These are phyloP conservation scores for Eucalyptus sp. DNA, from an alignment of 345 rosid genomes.

Conservation along the genomic window DNA sequence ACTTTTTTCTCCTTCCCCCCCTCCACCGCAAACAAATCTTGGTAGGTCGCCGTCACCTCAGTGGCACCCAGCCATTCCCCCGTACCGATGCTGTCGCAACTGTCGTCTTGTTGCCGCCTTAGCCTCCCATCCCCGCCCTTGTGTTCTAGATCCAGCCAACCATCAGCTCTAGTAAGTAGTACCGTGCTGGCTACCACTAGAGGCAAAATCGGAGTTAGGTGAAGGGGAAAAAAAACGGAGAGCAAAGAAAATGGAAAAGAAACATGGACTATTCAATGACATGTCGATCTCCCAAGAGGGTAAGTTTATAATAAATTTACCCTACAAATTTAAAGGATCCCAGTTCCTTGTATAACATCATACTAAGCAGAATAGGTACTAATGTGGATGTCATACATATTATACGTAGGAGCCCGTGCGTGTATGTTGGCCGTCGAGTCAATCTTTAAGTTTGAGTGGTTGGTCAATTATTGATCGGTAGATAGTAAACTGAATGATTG, in stretches of 20 bases:
- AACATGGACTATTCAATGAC: background rate
- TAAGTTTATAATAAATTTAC: background rate
- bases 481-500: constrained; percentile 1
- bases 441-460: background rate
- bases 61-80: background rate
- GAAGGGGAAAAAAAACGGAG: background rate
- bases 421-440: background rate
- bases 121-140: background rate
- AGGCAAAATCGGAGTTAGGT: background rate
- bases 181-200: background rate
- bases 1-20: background rate
- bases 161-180: background rate
- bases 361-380: background rate
- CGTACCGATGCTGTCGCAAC: background rate
- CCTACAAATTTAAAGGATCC: background rate
- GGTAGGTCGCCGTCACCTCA: background rate
- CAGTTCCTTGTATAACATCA: background rate
- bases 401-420: background rate
- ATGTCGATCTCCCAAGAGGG: background rate
- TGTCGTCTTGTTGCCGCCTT: background rate
- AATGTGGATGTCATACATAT: background rate
- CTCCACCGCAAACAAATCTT: background rate
- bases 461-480: constrained; percentile 30
- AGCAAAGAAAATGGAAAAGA: background rate
- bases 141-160: background rate